Percentiles rank a stretch among this genome's conserved stretches.
Conservation (phyloP, 495 filamentous ascomycete genomes). For the Cudoniella acicularis region DNA sequence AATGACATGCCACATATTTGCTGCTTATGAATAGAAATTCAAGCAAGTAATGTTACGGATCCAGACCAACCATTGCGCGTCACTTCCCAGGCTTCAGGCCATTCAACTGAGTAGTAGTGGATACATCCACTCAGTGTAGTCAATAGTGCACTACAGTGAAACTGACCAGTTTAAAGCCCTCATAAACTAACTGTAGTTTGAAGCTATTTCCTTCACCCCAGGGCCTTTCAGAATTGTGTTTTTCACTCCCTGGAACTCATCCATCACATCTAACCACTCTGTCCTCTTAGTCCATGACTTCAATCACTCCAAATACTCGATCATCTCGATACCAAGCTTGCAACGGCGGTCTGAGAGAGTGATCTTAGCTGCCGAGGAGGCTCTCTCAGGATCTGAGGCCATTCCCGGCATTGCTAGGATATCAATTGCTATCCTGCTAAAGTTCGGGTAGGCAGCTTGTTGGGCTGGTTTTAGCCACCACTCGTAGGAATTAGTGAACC, state of each 20-base stretch:
- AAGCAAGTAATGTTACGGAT: slow-evolving; percentile 69
- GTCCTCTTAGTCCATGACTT: not conserved
- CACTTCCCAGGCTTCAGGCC: slow-evolving; percentile 61
- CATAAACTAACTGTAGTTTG: too few species aligned
- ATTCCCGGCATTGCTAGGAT: not conserved
- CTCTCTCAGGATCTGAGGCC: not conserved
- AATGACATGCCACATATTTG: slow-evolving; percentile 92
- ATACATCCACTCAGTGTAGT: too few species aligned
- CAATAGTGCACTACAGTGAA: too few species aligned
- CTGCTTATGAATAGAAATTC: slow-evolving; percentile 76
- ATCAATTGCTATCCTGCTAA: not conserved
- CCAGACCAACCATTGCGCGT: slow-evolving; percentile 64
- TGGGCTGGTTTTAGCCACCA: not conserved
- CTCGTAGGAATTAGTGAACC: not conserved
- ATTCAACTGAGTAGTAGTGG: slow-evolving; percentile 88
- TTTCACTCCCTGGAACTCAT: not conserved
- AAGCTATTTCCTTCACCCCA: not conserved
- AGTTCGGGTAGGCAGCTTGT: not conserved
- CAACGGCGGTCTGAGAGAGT: not conserved
- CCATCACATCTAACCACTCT: not conserved
- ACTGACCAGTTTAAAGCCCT: too few species aligned
- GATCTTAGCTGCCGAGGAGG: not conserved
- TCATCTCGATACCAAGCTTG: not conserved
- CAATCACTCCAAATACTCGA: not conserved
- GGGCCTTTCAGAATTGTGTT: not conserved